Conservation (phyloP, 306 rosid species). For the Gynostemma pentaphyllum region DNA sequence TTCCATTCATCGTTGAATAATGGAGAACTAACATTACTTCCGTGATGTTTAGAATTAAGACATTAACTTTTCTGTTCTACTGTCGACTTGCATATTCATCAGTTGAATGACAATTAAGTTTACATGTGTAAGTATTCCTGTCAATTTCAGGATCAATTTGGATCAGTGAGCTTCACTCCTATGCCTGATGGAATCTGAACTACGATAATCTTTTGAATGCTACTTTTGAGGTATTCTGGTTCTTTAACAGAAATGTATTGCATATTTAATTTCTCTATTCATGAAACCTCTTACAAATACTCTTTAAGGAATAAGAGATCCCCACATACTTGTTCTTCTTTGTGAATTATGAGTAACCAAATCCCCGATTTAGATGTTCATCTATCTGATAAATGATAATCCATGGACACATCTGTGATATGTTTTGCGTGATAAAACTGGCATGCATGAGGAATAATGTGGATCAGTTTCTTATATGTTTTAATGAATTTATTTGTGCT, state of each 20-base stretch:
- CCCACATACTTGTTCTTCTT: not conserved
- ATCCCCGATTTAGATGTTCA: too few species aligned
- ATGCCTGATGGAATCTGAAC: slow-evolving; percentile 73
- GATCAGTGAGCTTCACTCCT: slow-evolving; percentile 42
- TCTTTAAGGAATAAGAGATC: not conserved
- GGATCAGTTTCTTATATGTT: not conserved
- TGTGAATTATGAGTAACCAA: not conserved
- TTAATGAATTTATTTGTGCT: not conserved
- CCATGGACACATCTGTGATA: not conserved
- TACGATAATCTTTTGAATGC: slow-evolving; percentile 42
- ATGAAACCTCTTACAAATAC: not conserved
- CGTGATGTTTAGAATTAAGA: not conserved
- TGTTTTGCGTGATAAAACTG: not conserved
- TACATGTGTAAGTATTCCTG: not conserved
- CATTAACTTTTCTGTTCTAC: not conserved
- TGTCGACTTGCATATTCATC: not conserved
- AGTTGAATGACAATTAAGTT: not conserved
- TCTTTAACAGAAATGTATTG: not conserved
- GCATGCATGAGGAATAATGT: not conserved
- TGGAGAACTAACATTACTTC: not conserved
- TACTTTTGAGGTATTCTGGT: slow-evolving; percentile 34
- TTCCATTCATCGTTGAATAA: too few species aligned
- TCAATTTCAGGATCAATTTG: slow-evolving; percentile 41
- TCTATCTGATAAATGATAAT: not conserved
- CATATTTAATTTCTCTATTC: not conserved